Evolutionary conservation across 1,284 basidiomycete genomes (phyloP), one percentile per base, ranked within the genome.

Genomic region (Ustilago cynodontis): DNA sequence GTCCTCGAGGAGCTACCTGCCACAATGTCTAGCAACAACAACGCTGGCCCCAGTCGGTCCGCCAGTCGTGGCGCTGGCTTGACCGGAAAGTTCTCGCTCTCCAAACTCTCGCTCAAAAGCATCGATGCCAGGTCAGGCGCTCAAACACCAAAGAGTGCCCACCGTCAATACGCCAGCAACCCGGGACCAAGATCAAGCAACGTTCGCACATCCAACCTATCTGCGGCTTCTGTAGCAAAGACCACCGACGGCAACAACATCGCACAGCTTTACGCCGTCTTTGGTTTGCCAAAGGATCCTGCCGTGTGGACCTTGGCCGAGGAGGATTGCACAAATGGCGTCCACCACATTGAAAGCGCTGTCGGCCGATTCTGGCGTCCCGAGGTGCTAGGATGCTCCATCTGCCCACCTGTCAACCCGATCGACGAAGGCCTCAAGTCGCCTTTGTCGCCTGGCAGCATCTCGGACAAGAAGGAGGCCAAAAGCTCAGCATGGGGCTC

Each of bases 361-460:
- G 93, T 98, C 50, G 92, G 90, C 67, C 90, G 94, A 53, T 97
- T 93, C 90, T 98, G 94, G 94, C 89, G 95, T 59, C 94, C 95
- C 50, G 95, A 98, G 86, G 93, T 98, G 43, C 79, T 83, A 5
- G 82, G 82, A 47, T 82, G 82, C 71, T 82, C 81, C 68, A 81
- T 82, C 60, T 83, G 72, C 35, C 51, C 90, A 94, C 74, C 82
- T n/a, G 60, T 81, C 29, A 45, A 66, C 43, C 71, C 62, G 10
- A 33, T 51, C 56, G 68, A 66, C 3, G 73, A 71, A 9, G 49
- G 22, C 0, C 50, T 53, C 47, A 71, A 67, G 33, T 37, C 64
- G 0, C 68, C 65, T 18, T 61, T 67, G 13, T 65, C 71, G 24
- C 65, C 62, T 6, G 16, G 13, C 45, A 74, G 50, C 53, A 31